Evolutionary conservation across 352 stramenopile genomes (phyloP), one percentile per base, ranked within the genome.

Genomic region (Saprolegnia diclina): DNA sequence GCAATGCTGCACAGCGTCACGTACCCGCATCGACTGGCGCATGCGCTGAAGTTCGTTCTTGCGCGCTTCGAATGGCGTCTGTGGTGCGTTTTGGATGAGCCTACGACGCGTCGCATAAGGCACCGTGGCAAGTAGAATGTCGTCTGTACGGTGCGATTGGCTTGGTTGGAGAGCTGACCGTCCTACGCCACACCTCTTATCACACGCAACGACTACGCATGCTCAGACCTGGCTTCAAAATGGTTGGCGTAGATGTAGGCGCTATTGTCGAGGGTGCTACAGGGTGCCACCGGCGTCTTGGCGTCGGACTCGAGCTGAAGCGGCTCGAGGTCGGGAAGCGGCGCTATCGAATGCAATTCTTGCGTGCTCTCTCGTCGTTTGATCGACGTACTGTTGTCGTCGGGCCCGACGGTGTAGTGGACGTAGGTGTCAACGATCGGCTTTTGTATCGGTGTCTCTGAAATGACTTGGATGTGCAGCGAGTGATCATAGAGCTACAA

Each of bases 381-480:
- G 26, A 16, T 38, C 19, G 35, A 50, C 13, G 3, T 40, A 54
- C 40, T 38, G n/a, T 46, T 53, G 35, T 52, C 38, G 45, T 69
- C 50, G 19, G 24, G 24, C 4, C 52, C n/a, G 16, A 40, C 35
- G 7, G 26, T 55, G 37, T 61, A 69, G 18, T 69, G 63, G 1
- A 69, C 45, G 19, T 45, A 48, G 0, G 63, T 69, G 26, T 69
- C 63, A 32, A 69, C 63, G 18, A 69, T 69, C 5, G 63, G 53
- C 45, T 69, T 69, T 61, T 69, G 63, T 5, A 69, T 45, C 13
- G 63, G 63, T 14, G n/a, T 35, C 35, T 69, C 63, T 7, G 63
- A 69, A 11, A 69, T 56, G 35, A 69, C 63, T 69, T 69, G 63
- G 29, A 69, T 69, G 32, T 56, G 63, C 6, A 69, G 46, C n/a